phyloP scores from a whole-genome alignment of 768 basidiomycete genomes.

The Tricholomella constricta region DNA sequence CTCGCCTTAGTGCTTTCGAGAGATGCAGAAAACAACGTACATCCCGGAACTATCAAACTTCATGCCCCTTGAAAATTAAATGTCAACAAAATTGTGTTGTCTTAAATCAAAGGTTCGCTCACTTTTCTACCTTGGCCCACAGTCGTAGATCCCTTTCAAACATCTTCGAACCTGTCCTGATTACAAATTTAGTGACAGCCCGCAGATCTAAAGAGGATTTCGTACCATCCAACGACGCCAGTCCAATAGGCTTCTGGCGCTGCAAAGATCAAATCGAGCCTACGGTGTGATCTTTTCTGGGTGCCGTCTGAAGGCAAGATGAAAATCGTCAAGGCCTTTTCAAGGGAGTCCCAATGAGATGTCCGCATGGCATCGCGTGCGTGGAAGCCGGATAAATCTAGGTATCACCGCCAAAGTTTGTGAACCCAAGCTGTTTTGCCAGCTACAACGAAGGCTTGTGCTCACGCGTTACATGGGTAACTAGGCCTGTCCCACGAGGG shows the following conservation, averaged over 20 bases:
- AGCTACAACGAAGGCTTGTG: constrained; percentile 10
- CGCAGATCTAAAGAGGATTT: neutral
- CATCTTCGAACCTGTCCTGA: constrained; percentile 86
- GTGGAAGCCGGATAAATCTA: constrained; percentile 66
- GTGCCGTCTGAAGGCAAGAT: constrained; percentile 47
- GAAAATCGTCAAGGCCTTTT: constrained; percentile 85
- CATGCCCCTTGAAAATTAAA: constrained; percentile 50
- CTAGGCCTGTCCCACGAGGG: constrained; percentile 47
- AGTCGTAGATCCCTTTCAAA: constrained; percentile 84
- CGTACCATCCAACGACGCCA: constrained; percentile 84
- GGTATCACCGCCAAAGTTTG: neutral
- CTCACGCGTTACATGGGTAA: constrained; percentile 87
- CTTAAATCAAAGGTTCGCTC: constrained; percentile 6
- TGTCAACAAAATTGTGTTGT: neutral
- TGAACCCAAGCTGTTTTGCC: neutral
- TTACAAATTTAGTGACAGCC: neutral
- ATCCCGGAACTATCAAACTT: constrained; percentile 86
- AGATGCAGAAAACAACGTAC: constrained; percentile 41
- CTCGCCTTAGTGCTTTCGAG: neutral
- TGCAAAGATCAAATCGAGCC: constrained; percentile 85
- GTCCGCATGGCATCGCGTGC: constrained; percentile 53
- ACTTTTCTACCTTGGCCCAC: constrained; percentile 72
- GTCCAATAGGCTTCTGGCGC: constrained; percentile 81
- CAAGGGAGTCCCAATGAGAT: constrained; percentile 77
- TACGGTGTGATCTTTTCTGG: constrained; percentile 51